Evolutionary conservation across 1,284 basidiomycete species (phyloP).

Genomic region (Boletus subluridellus): DNA sequence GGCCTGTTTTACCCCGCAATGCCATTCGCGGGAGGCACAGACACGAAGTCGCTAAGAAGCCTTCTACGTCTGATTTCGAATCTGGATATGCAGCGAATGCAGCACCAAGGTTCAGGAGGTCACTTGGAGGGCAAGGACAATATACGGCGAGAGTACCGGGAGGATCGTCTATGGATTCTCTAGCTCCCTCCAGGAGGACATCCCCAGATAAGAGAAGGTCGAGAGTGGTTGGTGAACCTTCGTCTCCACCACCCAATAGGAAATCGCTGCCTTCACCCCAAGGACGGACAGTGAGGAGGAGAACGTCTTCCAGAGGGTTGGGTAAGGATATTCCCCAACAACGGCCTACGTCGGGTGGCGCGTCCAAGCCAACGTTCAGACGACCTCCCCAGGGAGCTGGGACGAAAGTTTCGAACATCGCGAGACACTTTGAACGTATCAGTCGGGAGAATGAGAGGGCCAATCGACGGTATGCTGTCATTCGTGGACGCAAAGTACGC

Average conservation of each 20-base stretch:
- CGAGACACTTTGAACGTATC: slow-evolving; percentile 75
- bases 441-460: slow-evolving; percentile 64
- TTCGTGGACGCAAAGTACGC: slow-evolving; percentile 86
- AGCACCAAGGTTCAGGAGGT: slow-evolving; percentile 55
- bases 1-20: slow-evolving; percentile 36
- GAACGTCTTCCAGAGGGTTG: slow-evolving; percentile 40
- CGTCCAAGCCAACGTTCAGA: slow-evolving; percentile 52
- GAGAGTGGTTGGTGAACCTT: slow-evolving; percentile 35
- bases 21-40: slow-evolving; percentile 48
- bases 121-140: slow-evolving; percentile 37
- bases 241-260: slow-evolving; percentile 43
- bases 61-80: slow-evolving; percentile 81
- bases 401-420: slow-evolving; percentile 69
- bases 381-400: slow-evolving; percentile 47
- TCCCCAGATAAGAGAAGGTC: slow-evolving; percentile 68
- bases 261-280: slow-evolving; percentile 20
- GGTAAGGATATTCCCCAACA: slow-evolving; percentile 50
- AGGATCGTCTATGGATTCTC: slow-evolving; percentile 51
- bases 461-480: slow-evolving; percentile 69
- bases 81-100: slow-evolving; percentile 87
- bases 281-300: slow-evolving; percentile 38
- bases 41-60: slow-evolving; percentile 47
- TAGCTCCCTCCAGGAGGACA: slow-evolving; percentile 56
- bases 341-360: slow-evolving; percentile 40
- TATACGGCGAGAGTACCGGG: slow-evolving; percentile 52